Evolutionary conservation across 2,329 filamentous ascomycete species (phyloP), one percentile per base, ranked within the genome.

Genomic region (Aspergillus viridinutans): DNA sequence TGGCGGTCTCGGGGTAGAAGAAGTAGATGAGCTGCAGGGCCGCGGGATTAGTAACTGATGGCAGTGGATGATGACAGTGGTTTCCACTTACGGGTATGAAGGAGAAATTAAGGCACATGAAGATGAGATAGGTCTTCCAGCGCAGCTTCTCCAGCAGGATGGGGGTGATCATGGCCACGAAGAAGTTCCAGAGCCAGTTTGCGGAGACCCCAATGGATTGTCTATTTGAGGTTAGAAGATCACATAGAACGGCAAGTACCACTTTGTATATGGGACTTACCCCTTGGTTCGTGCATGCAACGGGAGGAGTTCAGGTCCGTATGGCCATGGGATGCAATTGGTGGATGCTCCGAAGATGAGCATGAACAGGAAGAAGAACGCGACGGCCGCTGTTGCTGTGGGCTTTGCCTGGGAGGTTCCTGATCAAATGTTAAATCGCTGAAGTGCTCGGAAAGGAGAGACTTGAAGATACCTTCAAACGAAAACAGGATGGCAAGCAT

Each of bases 101-200:
- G 17, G 56, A 52, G n/a, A 73, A 52, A 50, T 73, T 73, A 14
- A 70, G 59, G 51, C 62, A 65, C 69, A 72, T 72, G 67, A 73
- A 74, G 52, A 72, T 70, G 1, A 73, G 60, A 48, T 72, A 73
- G 29, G 66, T 68, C 54, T 73, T 73, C 71, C 70, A 72, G 26
- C 59, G 63, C 23, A 73, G 62, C 4, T 69, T 64, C 25, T 68
- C 59, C 52, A 72, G 69, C 42, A 74, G 56, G 6, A 65, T 66
- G 17, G 71, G 71, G 3, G 69, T 70, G 50, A 73, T 73, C 71
- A 72, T 71, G 49, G 71, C 69, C 43, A 72, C 66, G 55, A 81
- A 76, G 60, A 81, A 81, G 60, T 80, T 81, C 72, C 75, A 78
- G 5, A 80, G 72, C 80, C 78, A 81, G 59, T 81, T 81, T 1